phyloP scores from a whole-genome alignment of 805 yeast species.

The Kuraishia hungarica region DNA sequence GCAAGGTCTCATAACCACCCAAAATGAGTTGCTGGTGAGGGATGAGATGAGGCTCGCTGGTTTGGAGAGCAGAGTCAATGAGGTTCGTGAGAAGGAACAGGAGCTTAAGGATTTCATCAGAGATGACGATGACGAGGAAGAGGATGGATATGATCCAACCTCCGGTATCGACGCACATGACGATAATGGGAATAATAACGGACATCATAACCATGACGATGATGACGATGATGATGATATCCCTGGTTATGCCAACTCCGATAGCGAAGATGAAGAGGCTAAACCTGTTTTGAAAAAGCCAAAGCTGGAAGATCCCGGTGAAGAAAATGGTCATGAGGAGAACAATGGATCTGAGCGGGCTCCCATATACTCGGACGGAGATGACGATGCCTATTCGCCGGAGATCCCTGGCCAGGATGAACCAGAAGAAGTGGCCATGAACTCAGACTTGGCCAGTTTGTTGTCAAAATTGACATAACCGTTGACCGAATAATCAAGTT shows the following conservation, averaged over 20 bases:
- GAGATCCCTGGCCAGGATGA: background rate
- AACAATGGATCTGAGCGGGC: background rate
- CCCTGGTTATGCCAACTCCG: constrained; percentile 3
- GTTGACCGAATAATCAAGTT: too few species aligned
- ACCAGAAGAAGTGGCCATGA: constrained; percentile 1
- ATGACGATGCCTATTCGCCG: background rate
- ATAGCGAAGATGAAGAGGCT: constrained; percentile 2
- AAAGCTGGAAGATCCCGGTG: constrained; percentile 2
- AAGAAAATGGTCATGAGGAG: background rate
- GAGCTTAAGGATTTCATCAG: constrained; percentile 7
- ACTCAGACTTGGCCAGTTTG: constrained; percentile 9
- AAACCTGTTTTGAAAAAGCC: background rate
- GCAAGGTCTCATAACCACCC: constrained; percentile 17
- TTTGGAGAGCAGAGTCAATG: constrained; percentile 13
- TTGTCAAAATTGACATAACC: constrained; percentile 8
- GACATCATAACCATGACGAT: constrained; percentile 6
- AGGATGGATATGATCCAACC: constrained; percentile 12
- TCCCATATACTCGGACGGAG: background rate
- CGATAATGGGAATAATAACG: constrained; percentile 4
- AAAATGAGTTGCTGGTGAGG: constrained; percentile 14
- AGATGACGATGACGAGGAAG: constrained; percentile 6
- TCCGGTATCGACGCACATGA: constrained; percentile 5
- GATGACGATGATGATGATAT: constrained; percentile 9
- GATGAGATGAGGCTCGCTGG: constrained; percentile 10
- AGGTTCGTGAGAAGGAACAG: constrained; percentile 15